Evolutionary conservation across 495 filamentous ascomycete genomes (phyloP).

Genomic region (Aspergillus panamensis): DNA sequence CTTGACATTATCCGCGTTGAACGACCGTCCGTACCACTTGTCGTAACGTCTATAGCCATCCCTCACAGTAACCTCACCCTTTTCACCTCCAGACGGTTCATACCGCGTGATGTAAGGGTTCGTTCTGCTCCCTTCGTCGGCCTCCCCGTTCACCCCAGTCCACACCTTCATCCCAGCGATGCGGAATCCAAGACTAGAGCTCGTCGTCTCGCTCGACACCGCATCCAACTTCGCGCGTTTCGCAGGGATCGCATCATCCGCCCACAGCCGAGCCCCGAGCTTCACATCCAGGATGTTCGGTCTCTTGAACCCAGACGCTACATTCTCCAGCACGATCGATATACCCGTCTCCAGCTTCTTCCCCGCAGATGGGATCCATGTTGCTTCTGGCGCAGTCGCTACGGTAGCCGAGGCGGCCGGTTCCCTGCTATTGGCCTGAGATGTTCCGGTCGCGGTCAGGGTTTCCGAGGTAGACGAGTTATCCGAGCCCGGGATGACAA

Average conservation of each 20-base stretch:
- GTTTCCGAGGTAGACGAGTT: slow-evolving; percentile 23
- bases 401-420: slow-evolving; percentile 8
- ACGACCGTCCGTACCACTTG: slow-evolving; percentile 79
- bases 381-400: slow-evolving; percentile 21
- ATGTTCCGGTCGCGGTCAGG: slow-evolving; percentile 12
- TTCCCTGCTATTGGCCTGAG: slow-evolving; percentile 1
- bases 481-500: slow-evolving; percentile 40
- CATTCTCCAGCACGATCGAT: slow-evolving; percentile 84
- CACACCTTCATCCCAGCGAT: slow-evolving; percentile 94
- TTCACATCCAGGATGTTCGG: slow-evolving; percentile 97
- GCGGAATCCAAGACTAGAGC: slow-evolving; percentile 74
- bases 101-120: slow-evolving; percentile 43
- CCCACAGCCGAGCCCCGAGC: slow-evolving; percentile 82
- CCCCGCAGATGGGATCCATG: slow-evolving; percentile 49
- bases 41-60: slow-evolving; percentile 73
- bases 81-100: slow-evolving; percentile 36
- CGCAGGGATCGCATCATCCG: slow-evolving; percentile 68
- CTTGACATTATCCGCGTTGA: slow-evolving; percentile 66
- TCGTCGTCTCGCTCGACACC: slow-evolving; percentile 75
- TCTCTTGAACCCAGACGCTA: slow-evolving; percentile 72
- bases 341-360: slow-evolving; percentile 65
- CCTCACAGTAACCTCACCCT: slow-evolving; percentile 39
- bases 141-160: slow-evolving; percentile 56
- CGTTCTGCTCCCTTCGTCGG: slow-evolving; percentile 36
- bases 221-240: slow-evolving; percentile 80